Percentiles rank a stretch among this genome's conserved stretches.
Evolutionary conservation across 768 basidiomycete genomes (phyloP).

Genomic region (Lentinula boryana): DNA sequence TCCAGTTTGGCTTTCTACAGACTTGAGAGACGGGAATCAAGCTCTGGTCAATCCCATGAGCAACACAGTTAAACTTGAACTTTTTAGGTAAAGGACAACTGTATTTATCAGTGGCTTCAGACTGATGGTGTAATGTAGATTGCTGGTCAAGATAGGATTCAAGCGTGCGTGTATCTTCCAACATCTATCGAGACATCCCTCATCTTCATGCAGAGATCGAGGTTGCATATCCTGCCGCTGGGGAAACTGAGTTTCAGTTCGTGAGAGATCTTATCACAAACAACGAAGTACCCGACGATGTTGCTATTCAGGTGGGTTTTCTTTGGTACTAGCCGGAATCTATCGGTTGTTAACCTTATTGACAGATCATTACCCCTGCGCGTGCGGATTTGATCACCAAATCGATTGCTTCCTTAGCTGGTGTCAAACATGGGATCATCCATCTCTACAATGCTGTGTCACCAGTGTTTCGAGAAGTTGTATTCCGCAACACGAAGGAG

Average conservation of each 20-base stretch:
- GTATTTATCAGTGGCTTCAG: constrained; percentile 20
- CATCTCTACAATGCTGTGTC: constrained; percentile 87
- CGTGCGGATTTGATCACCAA: constrained; percentile 71
- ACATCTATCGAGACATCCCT: neutral
- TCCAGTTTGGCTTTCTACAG: constrained; percentile 80
- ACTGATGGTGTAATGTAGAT: constrained; percentile 56
- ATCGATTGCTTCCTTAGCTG: constrained; percentile 71
- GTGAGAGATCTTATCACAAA: constrained; percentile 65
- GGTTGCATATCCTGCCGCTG: constrained; percentile 79
- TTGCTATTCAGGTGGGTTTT: constrained; percentile 67
- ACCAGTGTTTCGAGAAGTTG: constrained; percentile 69
- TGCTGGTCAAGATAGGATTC: constrained; percentile 70
- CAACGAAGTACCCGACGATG: constrained; percentile 63
- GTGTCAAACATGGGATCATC: constrained; percentile 71
- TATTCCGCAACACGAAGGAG: constrained; percentile 71
- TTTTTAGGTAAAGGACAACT: constrained; percentile 33
- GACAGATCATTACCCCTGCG: constrained; percentile 73
- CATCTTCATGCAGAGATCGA: constrained; percentile 48
- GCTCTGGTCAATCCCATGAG: constrained; percentile 82
- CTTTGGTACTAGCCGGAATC: neutral
- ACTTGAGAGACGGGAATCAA: constrained; percentile 83
- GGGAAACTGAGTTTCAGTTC: constrained; percentile 74
- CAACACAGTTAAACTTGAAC: constrained; percentile 48
- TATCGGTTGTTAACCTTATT: neutral
- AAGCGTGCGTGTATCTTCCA: constrained; percentile 33